Conservation (phyloP, 2,329 filamentous ascomycete genomes). For the Lasiodiplodia sp. region DNA sequence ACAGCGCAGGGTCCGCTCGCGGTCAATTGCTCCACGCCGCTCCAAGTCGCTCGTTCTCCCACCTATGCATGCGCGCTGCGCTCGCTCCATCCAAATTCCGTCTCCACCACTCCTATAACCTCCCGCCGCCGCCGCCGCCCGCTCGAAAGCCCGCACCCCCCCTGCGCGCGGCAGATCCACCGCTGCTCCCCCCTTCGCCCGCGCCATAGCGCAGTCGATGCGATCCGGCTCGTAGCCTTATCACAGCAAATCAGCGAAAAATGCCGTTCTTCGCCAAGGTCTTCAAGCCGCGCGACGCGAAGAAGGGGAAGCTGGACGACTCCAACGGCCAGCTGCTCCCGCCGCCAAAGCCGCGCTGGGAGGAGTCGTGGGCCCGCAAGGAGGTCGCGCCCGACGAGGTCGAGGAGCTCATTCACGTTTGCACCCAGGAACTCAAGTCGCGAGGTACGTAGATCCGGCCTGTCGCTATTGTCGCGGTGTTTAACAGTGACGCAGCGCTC, state of each 20-base stretch:
- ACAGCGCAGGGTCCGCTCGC: constrained; percentile 21
- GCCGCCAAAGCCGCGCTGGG: constrained; percentile 78
- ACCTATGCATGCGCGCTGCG: constrained; percentile 26
- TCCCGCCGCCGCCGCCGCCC: constrained; percentile 17
- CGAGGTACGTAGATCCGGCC: constrained; percentile 69
- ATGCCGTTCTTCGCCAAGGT: constrained; percentile 68
- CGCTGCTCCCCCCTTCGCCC: constrained; percentile 22
- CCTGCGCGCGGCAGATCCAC: constrained; percentile 25
- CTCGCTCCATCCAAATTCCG: constrained; percentile 10
- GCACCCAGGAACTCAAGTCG: constrained; percentile 90
- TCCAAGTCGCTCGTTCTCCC: constrained; percentile 17
- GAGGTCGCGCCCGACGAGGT: constrained; percentile 89
- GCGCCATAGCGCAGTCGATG: constrained; percentile 28
- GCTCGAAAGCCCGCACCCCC: constrained; percentile 14
- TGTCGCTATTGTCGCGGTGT: not conserved
- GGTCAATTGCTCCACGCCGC: constrained; percentile 26
- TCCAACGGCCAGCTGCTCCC: constrained; percentile 50
- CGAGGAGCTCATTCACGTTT: constrained; percentile 82
- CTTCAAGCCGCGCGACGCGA: constrained; percentile 80
- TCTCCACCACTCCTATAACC: constrained; percentile 27
- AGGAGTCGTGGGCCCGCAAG: constrained; percentile 84
- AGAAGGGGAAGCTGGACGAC: constrained; percentile 59
- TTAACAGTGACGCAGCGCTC: constrained; percentile 66
- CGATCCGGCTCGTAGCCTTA: constrained; percentile 12
- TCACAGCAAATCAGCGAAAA: constrained; percentile 24